Evolutionary conservation across 2,329 filamentous ascomycete genomes (phyloP).

Genomic region (Aspergillus pseudonomiae): DNA sequence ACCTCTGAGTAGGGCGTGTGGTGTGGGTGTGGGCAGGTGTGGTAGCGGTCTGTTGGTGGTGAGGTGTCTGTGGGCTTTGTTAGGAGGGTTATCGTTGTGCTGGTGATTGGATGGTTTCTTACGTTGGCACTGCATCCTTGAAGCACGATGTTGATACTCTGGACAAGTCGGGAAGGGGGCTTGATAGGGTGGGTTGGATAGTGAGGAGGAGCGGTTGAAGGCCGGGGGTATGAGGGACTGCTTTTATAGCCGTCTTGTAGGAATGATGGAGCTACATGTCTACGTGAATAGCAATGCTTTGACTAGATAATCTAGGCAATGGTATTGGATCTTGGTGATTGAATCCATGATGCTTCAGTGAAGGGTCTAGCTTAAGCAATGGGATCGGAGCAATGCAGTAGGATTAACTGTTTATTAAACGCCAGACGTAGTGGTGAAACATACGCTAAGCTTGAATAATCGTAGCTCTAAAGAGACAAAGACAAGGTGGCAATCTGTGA

Average conservation of each 20-base stretch:
- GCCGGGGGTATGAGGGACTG: neutral
- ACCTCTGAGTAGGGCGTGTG: constrained; percentile 22
- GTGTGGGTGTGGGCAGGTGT: constrained; percentile 30
- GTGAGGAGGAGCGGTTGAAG: neutral
- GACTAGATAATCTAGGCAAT: neutral
- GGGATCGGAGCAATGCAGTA: neutral
- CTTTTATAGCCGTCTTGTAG: neutral
- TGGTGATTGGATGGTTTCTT: neutral
- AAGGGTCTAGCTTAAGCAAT: neutral
- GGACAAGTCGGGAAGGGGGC: neutral
- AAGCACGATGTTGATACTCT: neutral
- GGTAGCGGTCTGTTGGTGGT: constrained; percentile 14
- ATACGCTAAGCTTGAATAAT: neutral
- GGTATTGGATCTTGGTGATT: neutral
- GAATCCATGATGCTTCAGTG: neutral
- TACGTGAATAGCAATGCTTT: neutral
- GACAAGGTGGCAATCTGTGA: neutral
- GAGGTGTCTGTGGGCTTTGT: constrained; percentile 13
- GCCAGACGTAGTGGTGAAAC: neutral
- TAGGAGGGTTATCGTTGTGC: neutral
- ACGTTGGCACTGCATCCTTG: neutral
- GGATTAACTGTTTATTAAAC: neutral
- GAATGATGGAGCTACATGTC: neutral
- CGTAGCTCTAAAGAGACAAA: neutral
- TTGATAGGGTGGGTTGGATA: neutral